A percentile compares a stretch with the other conserved stretches of the same genome.
phyloP scores from a whole-genome alignment of 73 alveolate species.

The Uronychia binucleata region DNA sequence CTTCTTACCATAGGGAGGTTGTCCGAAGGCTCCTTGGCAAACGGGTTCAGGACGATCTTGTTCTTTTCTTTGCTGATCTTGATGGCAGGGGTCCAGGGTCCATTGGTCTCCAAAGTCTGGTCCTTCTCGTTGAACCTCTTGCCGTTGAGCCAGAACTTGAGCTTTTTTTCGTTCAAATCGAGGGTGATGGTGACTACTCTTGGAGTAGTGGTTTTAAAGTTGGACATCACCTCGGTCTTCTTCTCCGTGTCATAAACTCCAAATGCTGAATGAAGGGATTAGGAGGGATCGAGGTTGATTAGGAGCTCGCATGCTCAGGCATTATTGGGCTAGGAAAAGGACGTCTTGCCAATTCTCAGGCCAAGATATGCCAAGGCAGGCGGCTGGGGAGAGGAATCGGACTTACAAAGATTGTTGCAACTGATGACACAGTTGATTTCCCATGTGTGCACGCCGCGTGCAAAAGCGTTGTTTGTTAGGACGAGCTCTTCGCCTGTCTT shows the following conservation, averaged over 20 bases:
- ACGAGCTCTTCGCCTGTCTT: conserved; percentile 28
- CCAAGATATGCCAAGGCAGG: no score
- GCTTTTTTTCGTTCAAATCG: conserved; percentile 26
- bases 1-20: background rate
- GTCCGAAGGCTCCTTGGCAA: conserved; percentile 59
- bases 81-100: conserved; percentile 52
- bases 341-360: no score
- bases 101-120: background rate
- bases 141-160: conserved; percentile 54
- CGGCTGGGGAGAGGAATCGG: no score
- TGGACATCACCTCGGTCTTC: conserved; percentile 4
- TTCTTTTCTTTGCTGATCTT: conserved; percentile 34
- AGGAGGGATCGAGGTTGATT: background rate
- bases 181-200: conserved; percentile 40
- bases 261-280: conserved; percentile 9
- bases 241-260: conserved; percentile 43
- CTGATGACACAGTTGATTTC: conserved; percentile 36
- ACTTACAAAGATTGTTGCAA: conserved; percentile 43
- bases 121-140: conserved; percentile 20
- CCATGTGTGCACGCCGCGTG: conserved; percentile 48
- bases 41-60: conserved; percentile 39
- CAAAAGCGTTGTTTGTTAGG: conserved; percentile 38
- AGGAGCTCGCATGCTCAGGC: conserved; percentile 1
- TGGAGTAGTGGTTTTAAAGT: conserved; percentile 40
- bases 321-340: background rate